These are phyloP conservation scores for Onygenales sp. DNA, from an alignment of 2,329 filamentous ascomycete genomes.

Conservation along the genomic window DNA sequence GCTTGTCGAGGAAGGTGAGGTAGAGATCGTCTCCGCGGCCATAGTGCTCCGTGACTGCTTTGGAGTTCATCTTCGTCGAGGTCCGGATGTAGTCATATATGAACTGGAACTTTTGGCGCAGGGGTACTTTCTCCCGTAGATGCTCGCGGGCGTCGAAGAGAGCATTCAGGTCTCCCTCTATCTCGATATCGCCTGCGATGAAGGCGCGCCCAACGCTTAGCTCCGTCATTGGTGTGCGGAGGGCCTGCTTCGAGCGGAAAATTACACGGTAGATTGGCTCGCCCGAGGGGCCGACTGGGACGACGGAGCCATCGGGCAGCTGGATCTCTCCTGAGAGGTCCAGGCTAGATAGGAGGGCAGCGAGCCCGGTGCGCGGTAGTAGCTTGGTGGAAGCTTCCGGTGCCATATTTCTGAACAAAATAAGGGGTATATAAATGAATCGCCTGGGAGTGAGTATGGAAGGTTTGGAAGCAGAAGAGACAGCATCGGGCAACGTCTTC, in stretches of 20 bases:
- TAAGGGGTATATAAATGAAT: too few species aligned
- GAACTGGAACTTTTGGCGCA: constrained; percentile 12
- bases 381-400: too few species aligned
- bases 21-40: not conserved
- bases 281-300: not conserved
- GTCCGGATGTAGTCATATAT: constrained; percentile 7
- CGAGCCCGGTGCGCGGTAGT: too few species aligned
- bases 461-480: too few species aligned
- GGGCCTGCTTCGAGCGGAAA: not conserved
- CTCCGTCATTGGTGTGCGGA: not conserved
- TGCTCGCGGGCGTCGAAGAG: not conserved
- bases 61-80: constrained; percentile 7
- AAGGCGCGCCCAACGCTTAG: not conserved
- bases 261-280: not conserved
- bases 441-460: too few species aligned
- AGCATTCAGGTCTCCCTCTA: not conserved
- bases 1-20: constrained; percentile 1
- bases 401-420: too few species aligned
- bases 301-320: not conserved
- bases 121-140: constrained; percentile 8
- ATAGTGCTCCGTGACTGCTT: constrained; percentile 2
- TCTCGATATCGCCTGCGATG: not conserved
- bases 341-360: not conserved
- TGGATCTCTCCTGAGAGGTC: not conserved
- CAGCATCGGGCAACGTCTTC: too few species aligned